A percentile compares a stretch with the other conserved stretches of the same genome.
phyloP scores from a whole-genome alignment of 208 protist genomes.

The Sergeia podlipaevii region DNA sequence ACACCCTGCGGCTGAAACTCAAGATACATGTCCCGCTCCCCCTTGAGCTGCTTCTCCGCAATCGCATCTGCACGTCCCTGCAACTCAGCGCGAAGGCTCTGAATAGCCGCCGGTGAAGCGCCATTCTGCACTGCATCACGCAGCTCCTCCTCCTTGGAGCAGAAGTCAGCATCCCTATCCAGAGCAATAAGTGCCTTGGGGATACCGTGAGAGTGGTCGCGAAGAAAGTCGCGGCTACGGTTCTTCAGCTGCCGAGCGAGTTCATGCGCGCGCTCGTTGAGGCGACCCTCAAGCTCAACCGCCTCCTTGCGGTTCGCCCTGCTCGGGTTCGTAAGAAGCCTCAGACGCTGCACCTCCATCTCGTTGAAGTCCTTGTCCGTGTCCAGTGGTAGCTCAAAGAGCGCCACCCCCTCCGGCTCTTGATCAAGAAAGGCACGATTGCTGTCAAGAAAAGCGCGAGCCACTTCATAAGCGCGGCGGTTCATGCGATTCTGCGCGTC shows the following conservation, averaged over 20 bases:
- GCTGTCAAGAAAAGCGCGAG: conserved; percentile 37
- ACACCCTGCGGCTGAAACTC: conserved; percentile 45
- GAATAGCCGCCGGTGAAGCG: conserved; percentile 3
- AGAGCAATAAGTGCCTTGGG: conserved; percentile 38
- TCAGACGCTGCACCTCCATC: conserved; percentile 36
- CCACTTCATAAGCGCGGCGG: conserved; percentile 48
- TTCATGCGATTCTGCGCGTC: conserved; percentile 45
- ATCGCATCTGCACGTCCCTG: conserved; percentile 42
- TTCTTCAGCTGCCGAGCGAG: conserved; percentile 51
- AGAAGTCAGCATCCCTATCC: conserved; percentile 42
- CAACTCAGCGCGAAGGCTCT: conserved; percentile 20
- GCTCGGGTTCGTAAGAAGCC: conserved; percentile 22
- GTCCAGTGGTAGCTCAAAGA: conserved; percentile 57
- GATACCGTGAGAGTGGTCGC: conserved; percentile 37
- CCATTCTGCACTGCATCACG: conserved; percentile 11
- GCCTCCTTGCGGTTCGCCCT: conserved; percentile 23
- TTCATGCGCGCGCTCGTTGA: conserved; percentile 60
- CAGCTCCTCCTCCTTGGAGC: conserved; percentile 43
- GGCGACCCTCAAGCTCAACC: conserved; percentile 30
- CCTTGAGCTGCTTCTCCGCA: conserved; percentile 38
- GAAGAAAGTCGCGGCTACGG: conserved; percentile 43
- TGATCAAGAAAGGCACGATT: conserved; percentile 62
- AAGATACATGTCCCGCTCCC: conserved; percentile 51
- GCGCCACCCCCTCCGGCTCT: conserved; percentile 61
- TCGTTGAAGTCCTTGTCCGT: conserved; percentile 36